Base-by-base conservation (phyloP, 192 early-diverging fungal species). In the Powellomyces hirtus region DNA sequence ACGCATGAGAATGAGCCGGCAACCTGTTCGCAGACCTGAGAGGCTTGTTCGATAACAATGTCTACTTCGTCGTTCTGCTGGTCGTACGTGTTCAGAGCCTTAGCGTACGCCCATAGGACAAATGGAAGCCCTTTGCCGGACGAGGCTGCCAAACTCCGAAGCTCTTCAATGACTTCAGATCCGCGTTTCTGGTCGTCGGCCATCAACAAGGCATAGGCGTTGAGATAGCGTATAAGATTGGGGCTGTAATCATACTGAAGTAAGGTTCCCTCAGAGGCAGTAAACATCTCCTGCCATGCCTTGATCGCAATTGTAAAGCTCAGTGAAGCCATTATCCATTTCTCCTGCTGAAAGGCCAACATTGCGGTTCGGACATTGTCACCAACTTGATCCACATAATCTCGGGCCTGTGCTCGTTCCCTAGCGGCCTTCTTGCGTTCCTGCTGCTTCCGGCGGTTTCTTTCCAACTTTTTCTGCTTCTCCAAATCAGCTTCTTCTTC, bases 61-160 rank as follows among this genome's bases (percentile, higher is more conserved):
- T 59, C 58, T 6, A 24, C 34, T 24, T 59, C 58, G 22, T 26
- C 58, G 58, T 33, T 59, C 8, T 35, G 24, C 58, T 26, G 7
- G 24, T 59, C 58, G 37, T 35, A 59, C 24, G 7, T 6, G 24
- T 59, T 59, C 27, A 59, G 10, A 16, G 58, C 58, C 37, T 59
- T 29, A 10, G 6, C 29, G 35, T 37, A 59, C 16, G 33, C 37
- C 58, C 58, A 59, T 10, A 16, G 37, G 11, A 35, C 58, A 24
- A 59, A 59, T 10, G 58, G 58, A 11, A 59, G 33, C 33, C 7
- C 14, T 7, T 26, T 6, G 8, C 27, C 14, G 33, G 22, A 7
- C 8, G 10, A 7, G 11, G 24, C 7, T 6, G 30, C 24, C 8
- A 59, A 24, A 6, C 10, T 6, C 6, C 58, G 58, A 6, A 59